Conservation (phyloP, 768 basidiomycete genomes). For the Sistotremastrum suecicum region DNA sequence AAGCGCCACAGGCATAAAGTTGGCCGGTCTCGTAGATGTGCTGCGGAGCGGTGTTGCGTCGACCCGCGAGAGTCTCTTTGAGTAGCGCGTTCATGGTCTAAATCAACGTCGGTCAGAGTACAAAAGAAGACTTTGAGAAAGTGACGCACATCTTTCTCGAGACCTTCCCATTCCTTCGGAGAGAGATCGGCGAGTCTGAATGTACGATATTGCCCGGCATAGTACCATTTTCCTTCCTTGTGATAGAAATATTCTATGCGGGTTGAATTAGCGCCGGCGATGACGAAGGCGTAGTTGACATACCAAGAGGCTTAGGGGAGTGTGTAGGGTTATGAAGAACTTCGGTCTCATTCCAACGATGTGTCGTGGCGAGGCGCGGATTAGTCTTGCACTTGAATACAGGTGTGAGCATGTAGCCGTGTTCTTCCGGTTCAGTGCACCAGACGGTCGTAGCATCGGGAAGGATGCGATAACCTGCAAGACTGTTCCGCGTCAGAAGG, state of each 20-base stretch:
- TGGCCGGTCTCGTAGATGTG: slow-evolving; percentile 63
- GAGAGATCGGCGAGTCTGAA: slow-evolving; percentile 54
- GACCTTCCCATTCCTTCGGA: slow-evolving; percentile 51
- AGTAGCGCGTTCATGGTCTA: slow-evolving; percentile 55
- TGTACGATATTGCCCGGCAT: slow-evolving; percentile 63
- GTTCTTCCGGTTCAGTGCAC: slow-evolving; percentile 74
- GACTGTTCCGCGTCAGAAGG: slow-evolving; percentile 21
- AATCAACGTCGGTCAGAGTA: neutral
- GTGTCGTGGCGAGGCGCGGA: slow-evolving; percentile 60
- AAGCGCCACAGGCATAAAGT: slow-evolving; percentile 57
- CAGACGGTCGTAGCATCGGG: slow-evolving; percentile 56
- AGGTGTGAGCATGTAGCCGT: slow-evolving; percentile 64
- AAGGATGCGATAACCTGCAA: slow-evolving; percentile 53
- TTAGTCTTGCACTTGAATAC: slow-evolving; percentile 70
- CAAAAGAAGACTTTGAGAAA: neutral
- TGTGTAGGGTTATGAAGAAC: slow-evolving; percentile 36
- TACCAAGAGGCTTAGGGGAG: slow-evolving; percentile 42
- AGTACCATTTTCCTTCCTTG: slow-evolving; percentile 73
- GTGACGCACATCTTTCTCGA: slow-evolving; percentile 43
- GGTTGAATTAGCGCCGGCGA: neutral
- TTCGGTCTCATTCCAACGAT: slow-evolving; percentile 59
- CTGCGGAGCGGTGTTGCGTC: slow-evolving; percentile 68
- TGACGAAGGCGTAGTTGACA: neutral
- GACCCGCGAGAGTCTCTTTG: slow-evolving; percentile 54
- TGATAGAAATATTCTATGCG: slow-evolving; percentile 63